These are phyloP conservation scores for Penicillium alfredii DNA, from an alignment of 495 filamentous ascomycete genomes.

Conservation along the genomic window DNA sequence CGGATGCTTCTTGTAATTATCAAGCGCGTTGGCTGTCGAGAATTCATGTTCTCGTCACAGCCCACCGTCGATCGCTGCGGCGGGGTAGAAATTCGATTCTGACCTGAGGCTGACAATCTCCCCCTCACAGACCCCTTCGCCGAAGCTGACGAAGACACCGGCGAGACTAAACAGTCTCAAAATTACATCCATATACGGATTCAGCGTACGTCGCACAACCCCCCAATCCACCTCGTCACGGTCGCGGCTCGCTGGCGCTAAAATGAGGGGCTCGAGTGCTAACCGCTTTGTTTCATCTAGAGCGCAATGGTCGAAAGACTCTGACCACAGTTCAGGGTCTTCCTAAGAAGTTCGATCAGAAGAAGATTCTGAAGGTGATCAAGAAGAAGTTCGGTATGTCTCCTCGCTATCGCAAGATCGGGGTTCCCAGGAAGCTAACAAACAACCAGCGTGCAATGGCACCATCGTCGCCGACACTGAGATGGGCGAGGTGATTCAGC, in stretches of 20 bases:
- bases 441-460: slow-evolving; percentile 89
- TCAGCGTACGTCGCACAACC: slow-evolving; percentile 69
- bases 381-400: slow-evolving; percentile 98
- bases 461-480: slow-evolving; percentile 95
- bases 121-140: slow-evolving; percentile 89
- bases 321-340: slow-evolving; percentile 98
- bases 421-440: slow-evolving; percentile 15
- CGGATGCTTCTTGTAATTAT: too few species aligned
- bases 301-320: slow-evolving; percentile 99
- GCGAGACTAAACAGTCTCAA: slow-evolving; percentile 86
- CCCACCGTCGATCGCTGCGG: slow-evolving; percentile 14
- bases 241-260: slow-evolving; percentile 6
- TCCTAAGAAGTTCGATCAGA: slow-evolving; percentile 96
- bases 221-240: slow-evolving; percentile 8
- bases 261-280: slow-evolving; percentile 14
- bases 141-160: slow-evolving; percentile 99
- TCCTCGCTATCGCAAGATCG: background rate
- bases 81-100: slow-evolving; percentile 33
- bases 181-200: slow-evolving; percentile 99
- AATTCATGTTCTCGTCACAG: too few species aligned
- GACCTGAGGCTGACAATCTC: slow-evolving; percentile 33
- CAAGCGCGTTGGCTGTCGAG: too few species aligned
- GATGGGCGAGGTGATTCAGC: slow-evolving; percentile 99
- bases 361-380: slow-evolving; percentile 99
- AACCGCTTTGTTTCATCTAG: slow-evolving; percentile 42